Evolutionary conservation across 345 rosid species (phyloP).

Genomic region (Eutrema heterophyllum): DNA sequence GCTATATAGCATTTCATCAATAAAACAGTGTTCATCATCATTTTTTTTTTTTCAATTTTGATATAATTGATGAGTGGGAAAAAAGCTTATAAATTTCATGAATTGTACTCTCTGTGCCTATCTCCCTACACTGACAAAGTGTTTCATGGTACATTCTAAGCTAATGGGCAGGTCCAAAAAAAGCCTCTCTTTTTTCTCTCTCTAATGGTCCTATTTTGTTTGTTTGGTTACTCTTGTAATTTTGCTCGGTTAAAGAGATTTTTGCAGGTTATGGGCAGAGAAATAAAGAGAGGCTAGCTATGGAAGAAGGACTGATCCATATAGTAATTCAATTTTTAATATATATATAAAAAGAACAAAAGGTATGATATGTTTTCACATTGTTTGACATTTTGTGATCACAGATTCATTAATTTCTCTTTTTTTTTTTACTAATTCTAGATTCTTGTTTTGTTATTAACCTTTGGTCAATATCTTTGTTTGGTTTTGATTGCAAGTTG

Average conservation of each 20-base stretch:
- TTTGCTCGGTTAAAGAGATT: slow-evolving; percentile 34
- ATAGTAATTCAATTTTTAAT: slow-evolving; percentile 1
- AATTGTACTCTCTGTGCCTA: slow-evolving; percentile 35
- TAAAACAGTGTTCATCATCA: slow-evolving; percentile 15
- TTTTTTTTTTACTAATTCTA: not conserved
- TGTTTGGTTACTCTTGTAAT: slow-evolving; percentile 38
- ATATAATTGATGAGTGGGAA: slow-evolving; percentile 9
- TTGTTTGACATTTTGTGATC: slow-evolving; percentile 30
- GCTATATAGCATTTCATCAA: slow-evolving; percentile 12
- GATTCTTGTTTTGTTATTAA: slow-evolving; percentile 10
- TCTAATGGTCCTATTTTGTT: slow-evolving; percentile 32
- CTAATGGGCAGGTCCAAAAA: slow-evolving; percentile 37
- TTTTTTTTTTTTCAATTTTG: not conserved
- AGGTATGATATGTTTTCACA: slow-evolving; percentile 31
- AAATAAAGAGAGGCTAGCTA: slow-evolving; percentile 35
- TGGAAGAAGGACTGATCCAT: slow-evolving; percentile 30
- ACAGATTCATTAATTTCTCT: slow-evolving; percentile 11
- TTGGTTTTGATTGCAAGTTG: slow-evolving; percentile 15
- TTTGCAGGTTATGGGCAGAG: slow-evolving; percentile 41
- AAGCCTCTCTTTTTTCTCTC: slow-evolving; percentile 21
- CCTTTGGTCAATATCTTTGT: slow-evolving; percentile 20
- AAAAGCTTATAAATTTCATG: slow-evolving; percentile 30
- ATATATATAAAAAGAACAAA: slow-evolving; percentile 3
- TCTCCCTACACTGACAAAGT: slow-evolving; percentile 36
- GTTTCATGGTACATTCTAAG: slow-evolving; percentile 36